phyloP scores from a whole-genome alignment of 2,329 filamentous ascomycete genomes.

The Chrysoporthe deuterocubensis region DNA sequence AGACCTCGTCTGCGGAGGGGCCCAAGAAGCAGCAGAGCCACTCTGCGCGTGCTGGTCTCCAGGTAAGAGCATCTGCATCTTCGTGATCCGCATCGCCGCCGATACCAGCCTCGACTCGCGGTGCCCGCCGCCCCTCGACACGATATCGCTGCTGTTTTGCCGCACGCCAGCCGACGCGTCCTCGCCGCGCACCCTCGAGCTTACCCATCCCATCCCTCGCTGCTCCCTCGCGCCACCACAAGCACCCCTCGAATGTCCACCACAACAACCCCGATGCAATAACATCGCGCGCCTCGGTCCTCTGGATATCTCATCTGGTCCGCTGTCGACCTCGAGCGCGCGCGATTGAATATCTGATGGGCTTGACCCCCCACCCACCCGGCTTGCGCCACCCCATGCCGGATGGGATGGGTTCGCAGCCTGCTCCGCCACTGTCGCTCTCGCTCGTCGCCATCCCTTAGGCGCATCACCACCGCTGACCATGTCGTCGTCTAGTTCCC shows the following conservation, averaged over 20 bases:
- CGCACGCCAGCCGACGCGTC: conserved; percentile 27
- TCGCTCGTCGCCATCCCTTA: conserved; percentile 6
- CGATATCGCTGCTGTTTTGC: conserved; percentile 3
- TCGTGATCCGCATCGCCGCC: not conserved
- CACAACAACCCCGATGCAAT: not conserved
- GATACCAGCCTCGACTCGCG: conserved; percentile 21
- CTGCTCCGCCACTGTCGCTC: conserved; percentile 1
- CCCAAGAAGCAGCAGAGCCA: conserved; percentile 92
- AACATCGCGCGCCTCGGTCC: conserved; percentile 6
- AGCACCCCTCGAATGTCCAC: not conserved
- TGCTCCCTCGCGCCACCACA: not conserved
- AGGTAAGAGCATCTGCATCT: conserved; percentile 66
- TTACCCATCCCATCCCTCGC: conserved; percentile 5
- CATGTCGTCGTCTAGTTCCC: conserved; percentile 71
- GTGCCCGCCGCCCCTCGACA: conserved; percentile 26
- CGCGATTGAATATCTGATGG: conserved; percentile 6
- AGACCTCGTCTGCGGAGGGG: conserved; percentile 66
- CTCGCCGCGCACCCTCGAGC: conserved; percentile 2
- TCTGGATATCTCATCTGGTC: not conserved
- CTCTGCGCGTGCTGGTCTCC: conserved; percentile 91
- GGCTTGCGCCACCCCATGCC: conserved; percentile 22
- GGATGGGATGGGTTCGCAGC: conserved; percentile 1
- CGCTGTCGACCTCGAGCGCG: not conserved
- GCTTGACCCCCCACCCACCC: conserved; percentile 17
- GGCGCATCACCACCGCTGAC: conserved; percentile 19